Evolutionary conservation across 306 rosid genomes (phyloP).

Genomic region (Quercus ilex): DNA sequence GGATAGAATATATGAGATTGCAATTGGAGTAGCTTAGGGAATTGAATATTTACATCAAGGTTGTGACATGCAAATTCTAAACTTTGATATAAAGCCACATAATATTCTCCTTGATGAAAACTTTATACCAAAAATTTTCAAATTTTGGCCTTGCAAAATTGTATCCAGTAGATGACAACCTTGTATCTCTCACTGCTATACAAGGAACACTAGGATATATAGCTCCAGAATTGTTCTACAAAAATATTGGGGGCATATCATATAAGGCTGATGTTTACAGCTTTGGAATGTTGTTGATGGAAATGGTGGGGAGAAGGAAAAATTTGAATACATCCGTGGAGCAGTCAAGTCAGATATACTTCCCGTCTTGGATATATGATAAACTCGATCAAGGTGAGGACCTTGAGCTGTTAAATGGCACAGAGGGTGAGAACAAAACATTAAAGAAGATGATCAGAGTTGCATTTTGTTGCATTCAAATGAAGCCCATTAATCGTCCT

Average conservation of each 20-base stretch:
- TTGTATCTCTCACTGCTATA: not conserved
- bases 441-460: slow-evolving; percentile 11
- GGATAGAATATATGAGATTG: not conserved
- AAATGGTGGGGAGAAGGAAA: not conserved
- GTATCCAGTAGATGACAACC: not conserved
- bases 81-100: not conserved
- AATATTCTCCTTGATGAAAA: not conserved
- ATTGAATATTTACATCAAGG: slow-evolving; percentile 2
- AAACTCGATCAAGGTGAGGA: not conserved
- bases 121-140: not conserved
- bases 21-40: not conserved
- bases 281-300: not conserved
- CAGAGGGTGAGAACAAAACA: not conserved
- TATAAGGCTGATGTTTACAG: not conserved
- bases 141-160: not conserved
- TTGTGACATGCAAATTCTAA: not conserved
- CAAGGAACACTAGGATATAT: not conserved
- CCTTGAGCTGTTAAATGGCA: not conserved
- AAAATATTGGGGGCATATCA: not conserved
- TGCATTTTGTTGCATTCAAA: slow-evolving; percentile 27
- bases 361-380: not conserved
- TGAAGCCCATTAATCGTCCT: slow-evolving; percentile 8
- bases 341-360: not conserved
- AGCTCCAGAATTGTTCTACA: not conserved
- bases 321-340: not conserved